These are phyloP conservation scores for Cercophora sp. DNA, from an alignment of 495 filamentous ascomycete species.

Conservation along the genomic window DNA sequence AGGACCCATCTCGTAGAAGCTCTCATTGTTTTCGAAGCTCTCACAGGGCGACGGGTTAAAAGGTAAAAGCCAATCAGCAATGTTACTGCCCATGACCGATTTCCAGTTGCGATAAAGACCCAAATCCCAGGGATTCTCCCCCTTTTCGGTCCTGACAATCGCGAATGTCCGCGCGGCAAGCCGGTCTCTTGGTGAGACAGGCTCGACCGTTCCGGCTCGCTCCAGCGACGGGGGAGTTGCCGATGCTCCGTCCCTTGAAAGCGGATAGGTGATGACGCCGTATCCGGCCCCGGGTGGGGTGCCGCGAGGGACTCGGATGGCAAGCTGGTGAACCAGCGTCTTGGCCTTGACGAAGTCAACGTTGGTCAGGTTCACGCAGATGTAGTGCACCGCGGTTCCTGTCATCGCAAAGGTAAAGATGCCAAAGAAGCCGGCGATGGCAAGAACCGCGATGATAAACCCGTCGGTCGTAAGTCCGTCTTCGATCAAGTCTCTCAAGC, in stretches of 20 bases:
- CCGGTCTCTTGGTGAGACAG: slow-evolving; percentile 9
- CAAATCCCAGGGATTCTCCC: slow-evolving; percentile 78
- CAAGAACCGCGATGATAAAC: slow-evolving; percentile 34
- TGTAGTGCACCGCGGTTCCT: slow-evolving; percentile 62
- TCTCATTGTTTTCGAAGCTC: slow-evolving; percentile 42
- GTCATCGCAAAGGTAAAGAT: slow-evolving; percentile 75
- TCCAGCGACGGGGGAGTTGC: slow-evolving; percentile 11
- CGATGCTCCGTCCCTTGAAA: slow-evolving; percentile 18
- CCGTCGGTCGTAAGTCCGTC: slow-evolving; percentile 30
- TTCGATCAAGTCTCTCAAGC: slow-evolving; percentile 21
- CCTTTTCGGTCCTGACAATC: slow-evolving; percentile 65
- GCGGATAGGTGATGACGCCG: slow-evolving; percentile 40
- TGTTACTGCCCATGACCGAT: slow-evolving; percentile 66
- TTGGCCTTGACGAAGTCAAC: slow-evolving; percentile 68
- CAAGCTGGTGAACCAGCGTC: slow-evolving; percentile 65
- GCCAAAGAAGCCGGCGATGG: slow-evolving; percentile 59
- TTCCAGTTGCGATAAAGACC: slow-evolving; percentile 64
- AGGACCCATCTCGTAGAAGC: slow-evolving; percentile 47
- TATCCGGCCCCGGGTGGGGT: slow-evolving; percentile 38
- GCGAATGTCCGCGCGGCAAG: slow-evolving; percentile 63
- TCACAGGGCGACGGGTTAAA: slow-evolving; percentile 61
- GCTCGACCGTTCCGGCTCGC: not conserved
- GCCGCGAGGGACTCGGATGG: slow-evolving; percentile 62
- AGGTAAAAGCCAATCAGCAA: slow-evolving; percentile 71
- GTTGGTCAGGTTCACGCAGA: slow-evolving; percentile 69